Base-by-base conservation (phyloP, 1,284 basidiomycete species). In the Naganishia cerealis region DNA sequence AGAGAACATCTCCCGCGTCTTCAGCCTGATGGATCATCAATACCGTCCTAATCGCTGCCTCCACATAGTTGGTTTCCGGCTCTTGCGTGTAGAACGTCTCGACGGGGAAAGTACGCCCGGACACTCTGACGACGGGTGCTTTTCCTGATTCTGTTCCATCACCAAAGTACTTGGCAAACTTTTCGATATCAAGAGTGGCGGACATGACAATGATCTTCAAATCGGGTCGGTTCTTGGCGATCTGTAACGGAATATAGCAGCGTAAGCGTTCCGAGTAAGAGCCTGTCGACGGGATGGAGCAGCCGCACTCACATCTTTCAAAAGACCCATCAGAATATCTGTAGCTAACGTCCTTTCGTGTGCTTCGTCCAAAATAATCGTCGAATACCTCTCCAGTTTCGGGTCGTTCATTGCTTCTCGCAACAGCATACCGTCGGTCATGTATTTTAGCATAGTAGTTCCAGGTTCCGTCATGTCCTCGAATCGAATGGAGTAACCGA, bases 171-270 rank as follows among this genome's bases (percentile, higher is more conserved):
- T 88, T 91, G 79, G 95, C 92, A 82, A 99, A 99, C 81, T 99
- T 99, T 76, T 90, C 85, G 0, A 95, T 92, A 76, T 99, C 95
- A 40, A 99, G 87, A 0, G 96, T 99, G 42, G 96, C 96, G 53
- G 91, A 94, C 96, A 99, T 99, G 84, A 99, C 85, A 70, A 99
- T 94, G 76, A 99, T 89, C 82, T 98, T 99, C 73, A 99, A 87
- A 77, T 98, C 95, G 0, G 86, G 75, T 52, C 96, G 88, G 70
- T 87, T 86, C 76, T 87, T 88, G 1, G 90, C 90, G 18, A 99
- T 87, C 71, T 83, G 75, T 87, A 36, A 89, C 82, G 24, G 48
- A 67, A 21, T 15, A 53, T 42, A 42, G 7, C 18, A 54, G 6
- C 18, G 1, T 18, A 7, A 33, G 38, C 13, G 4, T 33, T 56